Conservation (phyloP, 495 filamentous ascomycete species). For the Neurospora sp. region DNA sequence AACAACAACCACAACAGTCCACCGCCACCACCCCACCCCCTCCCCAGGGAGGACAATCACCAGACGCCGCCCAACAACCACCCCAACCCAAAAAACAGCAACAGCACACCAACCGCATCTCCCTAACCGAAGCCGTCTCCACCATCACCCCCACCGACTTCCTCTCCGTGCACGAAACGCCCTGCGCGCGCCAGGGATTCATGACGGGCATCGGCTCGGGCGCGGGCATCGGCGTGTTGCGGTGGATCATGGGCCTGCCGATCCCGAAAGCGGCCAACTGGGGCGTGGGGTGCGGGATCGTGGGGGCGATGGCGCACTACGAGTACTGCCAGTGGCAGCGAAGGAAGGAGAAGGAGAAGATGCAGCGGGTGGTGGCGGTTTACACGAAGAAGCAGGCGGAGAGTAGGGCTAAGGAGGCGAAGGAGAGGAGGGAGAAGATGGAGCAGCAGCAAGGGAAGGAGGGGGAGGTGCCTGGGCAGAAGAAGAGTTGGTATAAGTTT, state of each 20-base stretch:
- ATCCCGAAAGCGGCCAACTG: constrained; percentile 61
- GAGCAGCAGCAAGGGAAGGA: constrained; percentile 41
- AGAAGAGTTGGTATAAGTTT: constrained; percentile 38
- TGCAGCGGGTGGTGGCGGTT: constrained; percentile 71
- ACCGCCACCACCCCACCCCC: too few species aligned
- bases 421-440: constrained; percentile 24
- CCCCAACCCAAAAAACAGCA: neutral
- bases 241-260: constrained; percentile 53
- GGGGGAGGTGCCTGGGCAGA: constrained; percentile 19
- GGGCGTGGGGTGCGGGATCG: constrained; percentile 66
- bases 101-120: constrained; percentile 28
- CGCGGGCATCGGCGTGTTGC: constrained; percentile 59
- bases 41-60: too few species aligned
- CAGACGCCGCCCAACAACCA: neutral
- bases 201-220: constrained; percentile 73
- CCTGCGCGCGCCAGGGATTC: constrained; percentile 74
- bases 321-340: constrained; percentile 73
- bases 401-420: constrained; percentile 38
- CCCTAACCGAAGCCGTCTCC: constrained; percentile 53
- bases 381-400: constrained; percentile 56
- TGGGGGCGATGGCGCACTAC: constrained; percentile 54
- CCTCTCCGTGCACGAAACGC: constrained; percentile 61
- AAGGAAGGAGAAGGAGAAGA: constrained; percentile 59
- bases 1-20: neutral
- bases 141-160: constrained; percentile 61